Conservation (phyloP, 139 green algal species). For the Trebouxia sp. region DNA sequence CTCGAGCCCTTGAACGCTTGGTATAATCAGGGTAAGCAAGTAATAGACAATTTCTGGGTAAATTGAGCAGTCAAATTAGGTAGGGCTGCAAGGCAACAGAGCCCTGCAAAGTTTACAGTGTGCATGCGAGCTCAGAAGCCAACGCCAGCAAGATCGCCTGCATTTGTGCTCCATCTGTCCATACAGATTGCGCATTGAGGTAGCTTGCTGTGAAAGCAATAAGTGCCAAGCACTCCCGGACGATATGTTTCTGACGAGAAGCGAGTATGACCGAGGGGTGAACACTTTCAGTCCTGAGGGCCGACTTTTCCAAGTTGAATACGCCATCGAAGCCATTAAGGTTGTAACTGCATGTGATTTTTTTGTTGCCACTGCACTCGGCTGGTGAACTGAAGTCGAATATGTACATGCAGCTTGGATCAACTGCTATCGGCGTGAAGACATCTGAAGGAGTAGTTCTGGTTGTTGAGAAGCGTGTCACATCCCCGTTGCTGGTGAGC, state of each 20-base stretch:
- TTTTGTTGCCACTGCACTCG: background rate
- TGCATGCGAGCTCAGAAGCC: too few relatives aligned
- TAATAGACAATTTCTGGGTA: too few relatives aligned
- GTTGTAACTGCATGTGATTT: slow-evolving; percentile 34
- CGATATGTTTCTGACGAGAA: slow-evolving; percentile 75
- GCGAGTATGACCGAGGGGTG: slow-evolving; percentile 97
- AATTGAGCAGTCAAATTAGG: too few relatives aligned
- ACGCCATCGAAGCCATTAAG: slow-evolving; percentile 99
- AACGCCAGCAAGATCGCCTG: too few relatives aligned
- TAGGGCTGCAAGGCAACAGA: too few relatives aligned
- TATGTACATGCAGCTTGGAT: slow-evolving; percentile 80
- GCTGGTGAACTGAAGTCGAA: background rate
- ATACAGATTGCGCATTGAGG: background rate
- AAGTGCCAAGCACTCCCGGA: background rate
- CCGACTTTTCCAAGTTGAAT: slow-evolving; percentile 98
- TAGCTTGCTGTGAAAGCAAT: too few relatives aligned
- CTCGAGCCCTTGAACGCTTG: too few relatives aligned
- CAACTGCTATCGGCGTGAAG: slow-evolving; percentile 94
- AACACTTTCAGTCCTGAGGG: slow-evolving; percentile 97
- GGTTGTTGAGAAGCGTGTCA: slow-evolving; percentile 97
- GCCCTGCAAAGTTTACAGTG: too few relatives aligned
- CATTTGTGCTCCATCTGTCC: background rate
- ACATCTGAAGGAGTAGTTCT: slow-evolving; percentile 93
- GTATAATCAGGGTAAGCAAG: too few relatives aligned
- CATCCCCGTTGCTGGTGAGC: slow-evolving; percentile 89